Conservation (phyloP, 306 rosid species). For the Vicia sativa region DNA sequence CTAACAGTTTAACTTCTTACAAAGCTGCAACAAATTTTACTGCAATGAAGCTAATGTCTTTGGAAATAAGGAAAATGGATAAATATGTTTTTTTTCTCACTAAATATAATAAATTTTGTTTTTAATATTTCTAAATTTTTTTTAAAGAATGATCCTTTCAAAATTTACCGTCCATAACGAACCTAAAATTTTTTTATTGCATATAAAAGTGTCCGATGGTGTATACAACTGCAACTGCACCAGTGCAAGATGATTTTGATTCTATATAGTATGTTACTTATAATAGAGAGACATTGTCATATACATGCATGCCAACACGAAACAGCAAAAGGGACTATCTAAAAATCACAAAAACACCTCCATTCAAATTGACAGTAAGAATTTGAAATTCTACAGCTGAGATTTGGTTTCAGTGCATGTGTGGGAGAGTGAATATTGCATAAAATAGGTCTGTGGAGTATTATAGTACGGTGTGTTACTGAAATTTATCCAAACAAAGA, state of each 20-base stretch:
- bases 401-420: constrained; percentile 27
- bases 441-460: constrained; percentile 29
- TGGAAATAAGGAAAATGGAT: constrained; percentile 17
- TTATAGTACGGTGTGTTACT: constrained; percentile 39
- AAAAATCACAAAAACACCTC: constrained; percentile 19
- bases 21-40: constrained; percentile 32
- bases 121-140: too few species aligned
- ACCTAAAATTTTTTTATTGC: too few species aligned
- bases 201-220: too few species aligned
- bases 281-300: too few species aligned
- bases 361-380: constrained; percentile 37
- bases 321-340: constrained; percentile 26
- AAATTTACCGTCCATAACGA: too few species aligned
- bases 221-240: too few species aligned
- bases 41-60: background rate
- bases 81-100: too few species aligned
- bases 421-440: constrained; percentile 17
- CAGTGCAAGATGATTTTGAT: too few species aligned
- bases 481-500: constrained; percentile 51
- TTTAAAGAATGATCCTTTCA: too few species aligned
- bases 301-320: background rate
- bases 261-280: too few species aligned
- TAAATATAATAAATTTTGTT: too few species aligned
- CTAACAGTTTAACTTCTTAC: constrained; percentile 32
- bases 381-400: constrained; percentile 29